Conservation (phyloP, 805 yeast species). For the Isabelozyma pseudorhagii region DNA sequence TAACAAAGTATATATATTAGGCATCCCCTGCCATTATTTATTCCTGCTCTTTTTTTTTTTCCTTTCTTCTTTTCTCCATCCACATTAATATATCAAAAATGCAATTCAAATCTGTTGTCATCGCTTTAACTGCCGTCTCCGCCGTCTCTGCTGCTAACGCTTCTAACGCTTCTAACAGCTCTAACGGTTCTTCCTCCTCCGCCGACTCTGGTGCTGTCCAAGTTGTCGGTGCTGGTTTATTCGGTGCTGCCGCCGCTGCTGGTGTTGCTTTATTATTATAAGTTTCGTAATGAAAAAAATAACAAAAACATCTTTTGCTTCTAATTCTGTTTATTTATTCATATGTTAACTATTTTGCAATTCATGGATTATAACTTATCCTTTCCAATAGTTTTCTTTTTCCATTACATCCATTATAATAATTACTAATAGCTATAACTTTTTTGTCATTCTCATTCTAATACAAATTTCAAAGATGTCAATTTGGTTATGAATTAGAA, state of each 20-base stretch:
- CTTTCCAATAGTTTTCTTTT: background rate
- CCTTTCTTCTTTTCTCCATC: slow-evolving; percentile 1
- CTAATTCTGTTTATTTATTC: background rate
- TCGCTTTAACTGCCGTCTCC: slow-evolving; percentile 37
- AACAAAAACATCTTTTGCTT: background rate
- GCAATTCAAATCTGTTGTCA: slow-evolving; percentile 37
- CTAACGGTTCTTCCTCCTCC: slow-evolving; percentile 14
- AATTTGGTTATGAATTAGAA: background rate
- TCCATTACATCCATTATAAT: background rate
- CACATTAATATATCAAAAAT: slow-evolving; percentile 14
- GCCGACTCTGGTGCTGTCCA: slow-evolving; percentile 16
- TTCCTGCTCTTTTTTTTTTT: background rate
- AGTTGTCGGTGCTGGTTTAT: slow-evolving; percentile 27
- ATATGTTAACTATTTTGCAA: background rate
- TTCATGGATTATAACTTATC: background rate
- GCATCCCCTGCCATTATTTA: background rate
- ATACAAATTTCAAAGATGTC: background rate
- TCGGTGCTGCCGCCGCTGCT: slow-evolving; percentile 33
- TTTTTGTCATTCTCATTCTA: background rate
- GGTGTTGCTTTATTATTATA: slow-evolving; percentile 39
- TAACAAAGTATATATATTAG: background rate
- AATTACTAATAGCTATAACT: background rate
- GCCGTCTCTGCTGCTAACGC: slow-evolving; percentile 35
- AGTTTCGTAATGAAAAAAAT: slow-evolving; percentile 4
- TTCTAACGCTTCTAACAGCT: slow-evolving; percentile 20